Evolutionary conservation across 164 flowering plant species (phyloP).

Genomic region (Houttuynia cordata): DNA sequence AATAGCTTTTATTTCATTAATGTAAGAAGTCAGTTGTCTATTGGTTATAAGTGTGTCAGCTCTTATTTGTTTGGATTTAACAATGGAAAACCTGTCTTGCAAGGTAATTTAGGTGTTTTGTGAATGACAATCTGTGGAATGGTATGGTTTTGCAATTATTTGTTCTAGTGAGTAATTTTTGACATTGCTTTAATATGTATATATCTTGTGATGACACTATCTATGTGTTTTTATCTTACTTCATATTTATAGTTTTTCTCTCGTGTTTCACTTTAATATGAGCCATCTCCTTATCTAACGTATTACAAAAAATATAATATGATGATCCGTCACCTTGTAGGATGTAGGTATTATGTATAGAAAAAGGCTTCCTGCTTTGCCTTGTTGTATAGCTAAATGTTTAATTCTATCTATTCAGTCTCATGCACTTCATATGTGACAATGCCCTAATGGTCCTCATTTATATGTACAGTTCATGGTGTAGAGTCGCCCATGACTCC

Average conservation of each 20-base stretch:
- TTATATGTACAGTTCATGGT: slow-evolving; percentile 77
- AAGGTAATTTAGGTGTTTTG: not conserved
- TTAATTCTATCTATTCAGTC: no score
- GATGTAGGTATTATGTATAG: no score
- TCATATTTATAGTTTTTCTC: not conserved
- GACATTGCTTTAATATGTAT: not conserved
- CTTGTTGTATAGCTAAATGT: not conserved
- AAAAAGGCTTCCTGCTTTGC: not conserved
- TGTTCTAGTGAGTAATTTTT: not conserved
- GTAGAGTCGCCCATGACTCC: slow-evolving; percentile 91
- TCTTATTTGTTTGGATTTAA: no score
- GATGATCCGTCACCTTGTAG: no score
- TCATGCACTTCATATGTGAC: not conserved
- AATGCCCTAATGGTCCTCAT: not conserved
- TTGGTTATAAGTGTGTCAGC: no score
- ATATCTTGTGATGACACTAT: not conserved
- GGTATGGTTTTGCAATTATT: not conserved
- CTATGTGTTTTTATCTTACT: no score
- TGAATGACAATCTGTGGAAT: not conserved
- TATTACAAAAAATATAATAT: no score
- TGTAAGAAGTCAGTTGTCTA: no score
- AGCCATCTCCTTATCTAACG: no score
- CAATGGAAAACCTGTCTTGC: not conserved
- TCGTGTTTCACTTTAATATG: not conserved
- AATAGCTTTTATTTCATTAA: no score